Evolutionary conservation across 1,139 yeast species (phyloP), one percentile per base, ranked within the genome.

Genomic region (Kurtzmaniella quercitrusa): DNA sequence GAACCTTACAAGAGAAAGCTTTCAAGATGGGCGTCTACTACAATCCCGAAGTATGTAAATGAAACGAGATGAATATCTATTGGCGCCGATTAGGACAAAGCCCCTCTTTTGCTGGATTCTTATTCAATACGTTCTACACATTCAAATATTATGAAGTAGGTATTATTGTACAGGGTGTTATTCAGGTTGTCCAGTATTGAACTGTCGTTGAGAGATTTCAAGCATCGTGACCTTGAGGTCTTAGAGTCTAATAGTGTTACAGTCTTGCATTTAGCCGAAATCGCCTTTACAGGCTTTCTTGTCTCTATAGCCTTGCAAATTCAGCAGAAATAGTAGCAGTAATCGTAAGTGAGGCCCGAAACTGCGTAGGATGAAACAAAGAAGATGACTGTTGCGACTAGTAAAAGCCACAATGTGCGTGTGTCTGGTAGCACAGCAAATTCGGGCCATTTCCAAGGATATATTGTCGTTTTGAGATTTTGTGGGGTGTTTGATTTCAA

Each of bases 301-400:
- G n/a, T n/a, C n/a, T n/a, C n/a, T n/a, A n/a, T n/a, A n/a, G n/a
- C 23, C 8, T 21, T 21, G 23, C 23, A 27, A 27, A 10, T 27
- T 54, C 48, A 68, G 51, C 73, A 68, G 48, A 57, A 60, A 52
- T 65, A 68, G 49, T 68, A 68, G 50, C 74, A 68, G 52, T 68
- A 68, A 23, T 64, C 65, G 51, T 68, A 67, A 34, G 55, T 56
- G 38, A 65, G 54, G 31, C 63, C 66, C 8, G 69, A 62, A 7
- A 63, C 62, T 21, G 57, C 41, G 44, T 59, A 56, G 10, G 68
- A 60, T 2, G 60, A 51, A 21, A 48, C 42, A 11, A 55, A 41
- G 39, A 59, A 48, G 17, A 56, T 34, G 10, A 51, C 29, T 9
- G 50, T 33, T 7, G 42, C 42, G n/a, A 31, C 42, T 44, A 46